A percentile compares a stretch with the other conserved stretches of the same genome.
Evolutionary conservation across 2,329 filamentous ascomycete species (phyloP).

Genomic region (Chaetomiaceae sp.): DNA sequence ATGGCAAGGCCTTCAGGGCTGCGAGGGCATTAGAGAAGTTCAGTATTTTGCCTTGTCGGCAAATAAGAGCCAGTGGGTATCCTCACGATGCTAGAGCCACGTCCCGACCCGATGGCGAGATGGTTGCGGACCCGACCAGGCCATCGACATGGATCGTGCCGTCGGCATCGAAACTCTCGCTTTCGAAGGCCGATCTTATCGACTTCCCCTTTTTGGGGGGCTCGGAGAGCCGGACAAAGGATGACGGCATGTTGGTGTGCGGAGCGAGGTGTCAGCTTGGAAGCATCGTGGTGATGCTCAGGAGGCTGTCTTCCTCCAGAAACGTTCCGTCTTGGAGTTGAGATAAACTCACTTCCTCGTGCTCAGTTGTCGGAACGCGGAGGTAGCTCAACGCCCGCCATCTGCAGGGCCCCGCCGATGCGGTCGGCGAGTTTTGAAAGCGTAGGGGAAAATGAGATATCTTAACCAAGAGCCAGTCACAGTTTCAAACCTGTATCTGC

Average conservation of each 20-base stretch:
- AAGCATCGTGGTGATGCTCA: slow-evolving; percentile 8
- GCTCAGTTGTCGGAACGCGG: background rate
- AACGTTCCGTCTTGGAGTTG: background rate
- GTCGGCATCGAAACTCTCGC: slow-evolving; percentile 81
- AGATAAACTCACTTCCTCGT: background rate
- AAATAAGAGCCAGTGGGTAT: background rate
- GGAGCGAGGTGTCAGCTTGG: background rate
- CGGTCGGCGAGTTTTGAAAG: background rate
- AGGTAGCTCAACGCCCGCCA: background rate
- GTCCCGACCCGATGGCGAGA: slow-evolving; percentile 86
- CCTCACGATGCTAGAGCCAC: slow-evolving; percentile 76
- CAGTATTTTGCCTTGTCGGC: background rate
- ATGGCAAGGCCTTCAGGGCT: slow-evolving; percentile 83
- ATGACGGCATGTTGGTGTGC: slow-evolving; percentile 42
- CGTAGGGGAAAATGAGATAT: background rate
- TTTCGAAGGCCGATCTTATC: slow-evolving; percentile 71
- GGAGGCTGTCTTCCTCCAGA: background rate
- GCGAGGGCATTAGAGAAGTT: slow-evolving; percentile 4
- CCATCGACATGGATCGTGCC: slow-evolving; percentile 78
- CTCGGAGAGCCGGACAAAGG: slow-evolving; percentile 39
- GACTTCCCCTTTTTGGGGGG: slow-evolving; percentile 52
- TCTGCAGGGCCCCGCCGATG: background rate
- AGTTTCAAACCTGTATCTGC: background rate
- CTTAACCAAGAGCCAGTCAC: background rate
- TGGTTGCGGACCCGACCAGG: slow-evolving; percentile 83